Evolutionary conservation across 345 rosid species (phyloP).

Genomic region (Gossypium mustelinum): DNA sequence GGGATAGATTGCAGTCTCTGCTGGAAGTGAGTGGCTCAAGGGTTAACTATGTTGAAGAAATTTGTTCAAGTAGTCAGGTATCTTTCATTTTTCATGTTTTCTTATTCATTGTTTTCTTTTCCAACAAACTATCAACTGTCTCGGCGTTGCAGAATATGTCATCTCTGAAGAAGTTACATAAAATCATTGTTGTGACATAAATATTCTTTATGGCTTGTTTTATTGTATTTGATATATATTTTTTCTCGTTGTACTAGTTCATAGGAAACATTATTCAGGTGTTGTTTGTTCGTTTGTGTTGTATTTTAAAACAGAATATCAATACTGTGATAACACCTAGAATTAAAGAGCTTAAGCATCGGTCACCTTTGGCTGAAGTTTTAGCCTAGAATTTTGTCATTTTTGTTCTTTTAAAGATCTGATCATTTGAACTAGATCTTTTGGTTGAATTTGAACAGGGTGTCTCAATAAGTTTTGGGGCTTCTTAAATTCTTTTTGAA

Average conservation of each 20-base stretch:
- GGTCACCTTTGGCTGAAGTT: not conserved
- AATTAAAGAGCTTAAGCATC: not conserved
- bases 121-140: not conserved
- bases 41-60: constrained; percentile 39
- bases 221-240: not conserved
- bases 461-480: not conserved
- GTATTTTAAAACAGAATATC: not conserved
- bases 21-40: constrained; percentile 61
- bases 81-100: not conserved
- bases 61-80: constrained; percentile 70
- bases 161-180: not conserved
- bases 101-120: not conserved
- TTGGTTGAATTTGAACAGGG: not conserved
- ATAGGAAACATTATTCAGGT: not conserved
- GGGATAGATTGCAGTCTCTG: constrained; percentile 44
- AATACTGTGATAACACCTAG: not conserved
- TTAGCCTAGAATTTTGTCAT: not conserved
- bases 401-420: not conserved
- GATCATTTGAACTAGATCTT: not conserved
- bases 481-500: not conserved
- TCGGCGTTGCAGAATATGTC: not conserved
- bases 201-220: constrained; percentile 3
- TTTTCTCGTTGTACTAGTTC: not conserved
- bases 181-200: not conserved
- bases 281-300: not conserved